Conservation (phyloP, 2,329 filamentous ascomycete genomes). For the Colletotrichum navitas region DNA sequence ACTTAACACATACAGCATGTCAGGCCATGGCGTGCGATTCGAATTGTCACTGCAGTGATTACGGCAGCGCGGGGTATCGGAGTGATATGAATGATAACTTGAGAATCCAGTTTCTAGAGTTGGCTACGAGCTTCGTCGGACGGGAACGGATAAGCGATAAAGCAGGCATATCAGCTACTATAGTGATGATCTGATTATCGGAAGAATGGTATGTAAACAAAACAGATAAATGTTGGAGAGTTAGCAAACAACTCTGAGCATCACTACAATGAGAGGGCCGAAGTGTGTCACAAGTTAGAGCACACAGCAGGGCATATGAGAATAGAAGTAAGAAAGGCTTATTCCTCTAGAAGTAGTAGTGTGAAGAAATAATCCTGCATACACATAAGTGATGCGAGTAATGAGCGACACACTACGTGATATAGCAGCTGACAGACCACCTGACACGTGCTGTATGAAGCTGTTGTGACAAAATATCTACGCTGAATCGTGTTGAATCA, state of each 20-base stretch:
- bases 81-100: not conserved
- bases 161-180: not conserved
- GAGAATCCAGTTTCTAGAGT: not conserved
- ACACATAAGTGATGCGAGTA: no score
- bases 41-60: no score
- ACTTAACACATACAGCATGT: not conserved
- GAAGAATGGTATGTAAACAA: not conserved
- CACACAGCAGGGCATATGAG: no score
- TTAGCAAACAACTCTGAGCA: not conserved
- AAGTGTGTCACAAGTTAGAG: no score
- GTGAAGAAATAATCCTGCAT: no score
- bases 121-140: not conserved
- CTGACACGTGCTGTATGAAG: no score
- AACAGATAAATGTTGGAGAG: not conserved
- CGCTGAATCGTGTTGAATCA: not conserved
- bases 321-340: no score
- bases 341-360: no score
- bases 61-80: not conserved
- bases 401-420: no score
- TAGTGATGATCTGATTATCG: no score
- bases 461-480: not conserved
- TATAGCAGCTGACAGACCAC: no score
- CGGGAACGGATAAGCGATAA: not conserved
- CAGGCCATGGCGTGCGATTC: not conserved
- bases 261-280: not conserved